A percentile compares a stretch with the other conserved stretches of the same genome.
These are phyloP conservation scores for Modicella reniformis DNA, from an alignment of 371 early-diverging fungal species.

Conservation along the genomic window DNA sequence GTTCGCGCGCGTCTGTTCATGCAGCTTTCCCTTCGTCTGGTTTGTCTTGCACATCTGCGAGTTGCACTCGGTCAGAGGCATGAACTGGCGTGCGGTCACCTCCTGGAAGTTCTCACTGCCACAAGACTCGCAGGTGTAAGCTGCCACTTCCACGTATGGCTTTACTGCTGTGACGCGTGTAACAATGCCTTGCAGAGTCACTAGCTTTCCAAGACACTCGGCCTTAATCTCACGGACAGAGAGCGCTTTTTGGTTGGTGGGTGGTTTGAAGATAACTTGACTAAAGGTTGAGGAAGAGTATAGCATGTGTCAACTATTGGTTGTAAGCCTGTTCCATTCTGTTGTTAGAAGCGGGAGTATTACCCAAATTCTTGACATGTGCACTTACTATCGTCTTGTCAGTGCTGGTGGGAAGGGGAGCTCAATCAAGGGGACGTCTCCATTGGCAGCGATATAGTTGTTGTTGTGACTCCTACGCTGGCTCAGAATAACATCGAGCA, in stretches of 20 bases:
- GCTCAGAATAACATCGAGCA: conserved; percentile 89
- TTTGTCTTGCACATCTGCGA: conserved; percentile 88
- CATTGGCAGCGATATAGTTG: conserved; percentile 54
- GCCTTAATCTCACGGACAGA: conserved; percentile 93
- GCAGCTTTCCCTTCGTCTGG: conserved; percentile 86
- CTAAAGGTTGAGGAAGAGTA: conserved; percentile 53
- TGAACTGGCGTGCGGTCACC: conserved; percentile 83
- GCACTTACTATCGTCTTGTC: conserved; percentile 85
- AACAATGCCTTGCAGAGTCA: conserved; percentile 94
- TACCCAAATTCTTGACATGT: neutral
- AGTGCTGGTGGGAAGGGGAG: conserved; percentile 81
- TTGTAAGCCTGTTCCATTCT: neutral
- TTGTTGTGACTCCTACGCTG: conserved; percentile 84
- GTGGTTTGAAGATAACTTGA: conserved; percentile 86
- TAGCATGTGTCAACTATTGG: neutral
- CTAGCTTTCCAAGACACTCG: conserved; percentile 85
- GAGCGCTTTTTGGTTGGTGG: conserved; percentile 63
- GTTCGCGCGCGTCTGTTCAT: conserved; percentile 94
- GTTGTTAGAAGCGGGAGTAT: neutral
- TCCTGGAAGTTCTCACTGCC: conserved; percentile 98
- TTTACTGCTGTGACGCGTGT: conserved; percentile 97
- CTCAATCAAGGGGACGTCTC: conserved; percentile 54
- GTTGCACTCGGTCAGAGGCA: conserved; percentile 90
- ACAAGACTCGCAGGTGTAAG: conserved; percentile 97
- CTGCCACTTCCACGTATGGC: conserved; percentile 91